These are phyloP conservation scores for Citrus maxima DNA, from an alignment of 345 rosid species.

Conservation along the genomic window DNA sequence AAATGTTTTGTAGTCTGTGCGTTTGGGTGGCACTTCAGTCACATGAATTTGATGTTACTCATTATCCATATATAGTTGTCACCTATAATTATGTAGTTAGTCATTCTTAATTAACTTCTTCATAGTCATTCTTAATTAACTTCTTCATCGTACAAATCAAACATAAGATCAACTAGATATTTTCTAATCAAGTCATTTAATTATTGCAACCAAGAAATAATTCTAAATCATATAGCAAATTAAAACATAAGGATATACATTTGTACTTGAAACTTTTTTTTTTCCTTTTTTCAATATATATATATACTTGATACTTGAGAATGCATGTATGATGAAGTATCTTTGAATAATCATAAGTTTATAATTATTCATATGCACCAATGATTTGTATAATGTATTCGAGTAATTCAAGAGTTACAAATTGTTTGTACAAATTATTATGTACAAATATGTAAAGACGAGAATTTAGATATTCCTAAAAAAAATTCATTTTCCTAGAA, in stretches of 20 bases:
- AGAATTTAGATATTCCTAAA: too few relatives aligned
- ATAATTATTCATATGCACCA: too few relatives aligned
- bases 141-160: background rate
- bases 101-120: background rate
- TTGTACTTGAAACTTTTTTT: background rate
- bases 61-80: background rate
- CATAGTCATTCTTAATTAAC: too few relatives aligned
- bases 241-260: background rate
- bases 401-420: too few relatives aligned
- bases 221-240: background rate
- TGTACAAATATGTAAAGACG: too few relatives aligned
- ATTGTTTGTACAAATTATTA: too few relatives aligned
- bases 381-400: too few relatives aligned
- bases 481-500: too few relatives aligned
- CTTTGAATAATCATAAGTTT: too few relatives aligned
- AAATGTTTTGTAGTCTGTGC: background rate
- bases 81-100: background rate
- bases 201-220: background rate
- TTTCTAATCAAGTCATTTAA: background rate
- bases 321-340: too few relatives aligned
- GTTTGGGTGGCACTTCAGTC: background rate
- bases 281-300: too few relatives aligned
- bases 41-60: constrained; percentile 5
- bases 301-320: too few relatives aligned
- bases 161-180: background rate